Percentiles rank a stretch among this genome's conserved stretches.
Conservation (phyloP, 2,329 filamentous ascomycete genomes). For the Phaeophleospora eucalypticola region DNA sequence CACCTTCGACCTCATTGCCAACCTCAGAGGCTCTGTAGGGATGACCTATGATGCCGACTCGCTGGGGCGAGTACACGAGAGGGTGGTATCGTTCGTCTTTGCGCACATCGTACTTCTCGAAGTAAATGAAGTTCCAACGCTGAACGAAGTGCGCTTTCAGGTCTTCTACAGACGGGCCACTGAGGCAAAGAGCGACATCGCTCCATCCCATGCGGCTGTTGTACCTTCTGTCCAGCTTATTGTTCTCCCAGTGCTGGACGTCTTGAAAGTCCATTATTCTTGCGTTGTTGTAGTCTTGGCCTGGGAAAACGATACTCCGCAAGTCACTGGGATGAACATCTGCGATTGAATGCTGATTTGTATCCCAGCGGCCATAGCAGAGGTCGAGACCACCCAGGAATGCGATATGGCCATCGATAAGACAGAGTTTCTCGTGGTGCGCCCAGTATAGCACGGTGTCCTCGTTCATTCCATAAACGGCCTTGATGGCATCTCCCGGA, state of each 20-base stretch:
- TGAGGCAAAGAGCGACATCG: slow-evolving; percentile 73
- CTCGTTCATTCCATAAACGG: slow-evolving; percentile 75
- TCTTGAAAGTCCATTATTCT: slow-evolving; percentile 72
- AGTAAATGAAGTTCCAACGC: slow-evolving; percentile 87
- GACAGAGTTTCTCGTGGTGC: slow-evolving; percentile 85
- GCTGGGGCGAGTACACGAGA: slow-evolving; percentile 34
- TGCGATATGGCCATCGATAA: slow-evolving; percentile 72
- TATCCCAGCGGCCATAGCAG: slow-evolving; percentile 84
- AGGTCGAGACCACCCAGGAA: slow-evolving; percentile 93
- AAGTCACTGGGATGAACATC: slow-evolving; percentile 77
- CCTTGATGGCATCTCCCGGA: slow-evolving; percentile 68
- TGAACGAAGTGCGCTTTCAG: slow-evolving; percentile 75
- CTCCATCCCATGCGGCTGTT: slow-evolving; percentile 91
- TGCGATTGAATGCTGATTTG: slow-evolving; percentile 73
- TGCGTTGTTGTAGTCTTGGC: slow-evolving; percentile 74
- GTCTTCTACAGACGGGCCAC: slow-evolving; percentile 70
- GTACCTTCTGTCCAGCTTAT: slow-evolving; percentile 69
- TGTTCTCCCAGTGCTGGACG: slow-evolving; percentile 77
- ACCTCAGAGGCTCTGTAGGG: slow-evolving; percentile 26
- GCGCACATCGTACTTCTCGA: slow-evolving; percentile 69
- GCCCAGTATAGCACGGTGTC: slow-evolving; percentile 87
- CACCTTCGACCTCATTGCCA: slow-evolving; percentile 23
- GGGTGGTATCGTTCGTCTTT: slow-evolving; percentile 48
- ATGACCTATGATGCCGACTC: slow-evolving; percentile 34
- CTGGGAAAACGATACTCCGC: slow-evolving; percentile 73